Conservation (phyloP, 2,329 filamentous ascomycete genomes). For the Aciculosporium take region DNA sequence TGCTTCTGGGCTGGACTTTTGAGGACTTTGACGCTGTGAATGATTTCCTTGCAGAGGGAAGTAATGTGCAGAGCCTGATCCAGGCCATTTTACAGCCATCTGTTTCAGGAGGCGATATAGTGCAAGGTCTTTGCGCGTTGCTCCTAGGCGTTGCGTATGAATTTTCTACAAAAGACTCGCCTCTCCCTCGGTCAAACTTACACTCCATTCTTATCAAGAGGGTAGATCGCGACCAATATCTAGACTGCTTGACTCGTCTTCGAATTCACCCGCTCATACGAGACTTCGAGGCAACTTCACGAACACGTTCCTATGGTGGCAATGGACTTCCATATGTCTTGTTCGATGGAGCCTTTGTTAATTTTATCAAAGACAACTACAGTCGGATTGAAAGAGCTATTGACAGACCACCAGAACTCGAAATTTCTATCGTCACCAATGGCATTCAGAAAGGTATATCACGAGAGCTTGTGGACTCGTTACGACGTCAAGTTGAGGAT, state of each 20-base stretch:
- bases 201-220: conserved; percentile 64
- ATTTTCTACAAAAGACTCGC: conserved; percentile 94
- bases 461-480: conserved; percentile 77
- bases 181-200: conserved; percentile 66
- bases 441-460: conserved; percentile 81
- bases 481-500: conserved; percentile 64
- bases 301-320: conserved; percentile 37
- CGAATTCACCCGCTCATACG: conserved; percentile 66
- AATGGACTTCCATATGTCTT: conserved; percentile 61
- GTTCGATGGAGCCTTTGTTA: conserved; percentile 75
- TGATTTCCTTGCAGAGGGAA: conserved; percentile 83
- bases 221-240: conserved; percentile 75
- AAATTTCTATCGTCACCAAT: conserved; percentile 67
- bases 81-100: conserved; percentile 52
- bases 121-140: conserved; percentile 72
- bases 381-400: conserved; percentile 71
- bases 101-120: conserved; percentile 46
- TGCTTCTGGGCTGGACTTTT: conserved; percentile 79
- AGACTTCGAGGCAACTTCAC: conserved; percentile 77
- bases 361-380: conserved; percentile 94
- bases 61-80: conserved; percentile 75
- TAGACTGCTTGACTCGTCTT: conserved; percentile 65
- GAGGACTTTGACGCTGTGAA: conserved; percentile 86
- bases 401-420: conserved; percentile 78
- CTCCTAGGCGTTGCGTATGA: conserved; percentile 85